Base-by-base conservation (phyloP, 345 rosid species). In the Pugionium dolabratum region DNA sequence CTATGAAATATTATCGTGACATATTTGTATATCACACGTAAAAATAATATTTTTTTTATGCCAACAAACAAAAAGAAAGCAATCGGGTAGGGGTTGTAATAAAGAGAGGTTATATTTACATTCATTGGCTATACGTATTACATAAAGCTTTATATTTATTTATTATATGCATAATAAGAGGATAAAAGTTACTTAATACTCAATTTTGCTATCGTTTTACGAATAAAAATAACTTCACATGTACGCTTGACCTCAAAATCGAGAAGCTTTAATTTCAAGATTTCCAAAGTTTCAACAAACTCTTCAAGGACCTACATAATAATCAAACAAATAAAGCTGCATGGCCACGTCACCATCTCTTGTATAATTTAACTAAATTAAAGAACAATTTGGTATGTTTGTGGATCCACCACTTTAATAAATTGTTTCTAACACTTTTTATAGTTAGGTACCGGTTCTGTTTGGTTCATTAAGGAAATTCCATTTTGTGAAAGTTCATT, bases 201-300 rank as follows among this genome's bases (percentile, higher is more conserved):
- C 5, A 9, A 45, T 8, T 26, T 9, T 29, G 11, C 39, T 67
- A 9, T 34, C 7, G 46, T 29, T 28, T 40, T 32, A 43, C 59
- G 71, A 58, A 65, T 64, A 65, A 51, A 35, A 66, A 30, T 66
- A 43, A 59, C 71, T 59, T 72, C 25, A 50, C 34, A 42, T 58
- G 66, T 51, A 72, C 76, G 76, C 54, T 65, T 65, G 50, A 54
- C 50, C 67, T 51, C 4, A 61, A 72, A 18, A 58, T 51, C 50
- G 61, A 58, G 60, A 72, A 59, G 71, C 66, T 73, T 73, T 73
- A 59, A 59, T 44, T 73, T 35, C 66, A 51, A 65, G 76, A 72
- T 52, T 50, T 42, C 10, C 8, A 52, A 52, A 36, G 43, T 59
- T 35, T 51, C 35, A 65, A 65, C 76, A 66, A 65, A 65, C 66